phyloP scores from a whole-genome alignment of 768 basidiomycete species.

The Coprinopsis strossmayeri region DNA sequence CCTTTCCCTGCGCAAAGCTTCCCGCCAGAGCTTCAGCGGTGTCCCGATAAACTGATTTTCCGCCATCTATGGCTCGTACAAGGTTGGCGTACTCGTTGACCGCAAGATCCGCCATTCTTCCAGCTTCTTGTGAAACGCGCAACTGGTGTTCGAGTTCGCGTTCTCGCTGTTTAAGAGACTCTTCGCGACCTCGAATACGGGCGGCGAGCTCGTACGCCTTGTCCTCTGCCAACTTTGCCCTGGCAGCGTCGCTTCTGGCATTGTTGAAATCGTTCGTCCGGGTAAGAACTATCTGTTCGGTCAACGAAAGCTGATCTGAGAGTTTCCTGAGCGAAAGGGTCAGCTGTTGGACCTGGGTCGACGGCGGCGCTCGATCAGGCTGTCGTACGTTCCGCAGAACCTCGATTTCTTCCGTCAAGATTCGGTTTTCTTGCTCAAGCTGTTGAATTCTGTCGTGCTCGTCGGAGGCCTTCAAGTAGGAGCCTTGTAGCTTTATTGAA shows the following conservation, averaged over 20 bases:
- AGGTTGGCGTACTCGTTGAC: constrained; percentile 72
- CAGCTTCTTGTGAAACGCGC: constrained; percentile 47
- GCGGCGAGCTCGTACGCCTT: constrained; percentile 52
- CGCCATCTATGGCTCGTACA: constrained; percentile 57
- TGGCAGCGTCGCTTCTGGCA: constrained; percentile 35
- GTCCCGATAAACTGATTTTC: constrained; percentile 18
- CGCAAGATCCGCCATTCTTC: constrained; percentile 55
- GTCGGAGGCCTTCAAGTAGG: constrained; percentile 47
- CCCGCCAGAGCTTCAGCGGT: not conserved
- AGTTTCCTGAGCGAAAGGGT: constrained; percentile 63
- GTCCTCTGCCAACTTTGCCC: constrained; percentile 36
- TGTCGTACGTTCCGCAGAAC: constrained; percentile 51
- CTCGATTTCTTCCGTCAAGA: constrained; percentile 48
- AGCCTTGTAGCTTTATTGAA: constrained; percentile 61
- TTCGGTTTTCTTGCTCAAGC: constrained; percentile 55
- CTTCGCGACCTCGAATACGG: constrained; percentile 46
- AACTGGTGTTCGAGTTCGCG: constrained; percentile 40
- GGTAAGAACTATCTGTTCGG: constrained; percentile 47
- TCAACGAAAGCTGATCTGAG: constrained; percentile 58
- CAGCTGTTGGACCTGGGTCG: constrained; percentile 40
- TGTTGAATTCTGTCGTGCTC: constrained; percentile 37
- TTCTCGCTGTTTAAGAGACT: constrained; percentile 44
- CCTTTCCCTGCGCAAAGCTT: constrained; percentile 40
- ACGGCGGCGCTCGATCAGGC: constrained; percentile 21
- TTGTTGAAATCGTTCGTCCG: constrained; percentile 43